Evolutionary conservation across 75 land plant species (phyloP).

Genomic region (Selaginella tamariscina): DNA sequence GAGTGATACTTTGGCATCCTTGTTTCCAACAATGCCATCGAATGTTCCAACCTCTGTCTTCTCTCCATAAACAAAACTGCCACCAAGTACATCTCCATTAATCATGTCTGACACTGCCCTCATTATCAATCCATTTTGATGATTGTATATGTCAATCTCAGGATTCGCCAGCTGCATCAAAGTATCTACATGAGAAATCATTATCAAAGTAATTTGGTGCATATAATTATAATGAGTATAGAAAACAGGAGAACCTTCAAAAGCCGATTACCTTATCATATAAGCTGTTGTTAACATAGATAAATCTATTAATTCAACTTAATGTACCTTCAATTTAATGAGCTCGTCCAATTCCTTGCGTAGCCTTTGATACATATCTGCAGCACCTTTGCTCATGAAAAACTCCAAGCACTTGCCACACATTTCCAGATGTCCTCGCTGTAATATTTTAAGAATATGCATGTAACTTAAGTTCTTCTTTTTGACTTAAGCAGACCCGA

Average conservation of each 20-base stretch:
- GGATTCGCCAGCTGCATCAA: conserved; percentile 58
- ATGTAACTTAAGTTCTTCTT: no score
- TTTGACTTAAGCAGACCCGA: no score
- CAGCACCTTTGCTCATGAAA: conserved; percentile 65
- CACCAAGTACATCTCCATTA: conserved; percentile 72
- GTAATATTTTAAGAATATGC: conserved; percentile 17
- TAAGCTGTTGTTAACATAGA: no score
- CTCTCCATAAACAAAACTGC: conserved; percentile 67
- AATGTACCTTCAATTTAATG: conserved; percentile 56
- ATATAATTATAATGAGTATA: no score
- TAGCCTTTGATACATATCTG: conserved; percentile 48
- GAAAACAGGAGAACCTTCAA: no score
- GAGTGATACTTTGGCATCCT: background rate
- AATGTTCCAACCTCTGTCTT: background rate
- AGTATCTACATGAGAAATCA: background rate
- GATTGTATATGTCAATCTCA: conserved; percentile 52
- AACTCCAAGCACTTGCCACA: conserved; percentile 70
- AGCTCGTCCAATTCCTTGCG: conserved; percentile 68
- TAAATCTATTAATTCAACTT: background rate
- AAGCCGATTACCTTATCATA: no score
- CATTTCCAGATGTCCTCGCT: conserved; percentile 90
- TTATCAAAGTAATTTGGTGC: no score
- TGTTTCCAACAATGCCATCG: background rate
- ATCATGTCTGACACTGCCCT: conserved; percentile 69
- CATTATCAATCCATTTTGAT: conserved; percentile 52